Conservation (phyloP, 1,284 basidiomycete genomes). For the Termitomyces sp. region DNA sequence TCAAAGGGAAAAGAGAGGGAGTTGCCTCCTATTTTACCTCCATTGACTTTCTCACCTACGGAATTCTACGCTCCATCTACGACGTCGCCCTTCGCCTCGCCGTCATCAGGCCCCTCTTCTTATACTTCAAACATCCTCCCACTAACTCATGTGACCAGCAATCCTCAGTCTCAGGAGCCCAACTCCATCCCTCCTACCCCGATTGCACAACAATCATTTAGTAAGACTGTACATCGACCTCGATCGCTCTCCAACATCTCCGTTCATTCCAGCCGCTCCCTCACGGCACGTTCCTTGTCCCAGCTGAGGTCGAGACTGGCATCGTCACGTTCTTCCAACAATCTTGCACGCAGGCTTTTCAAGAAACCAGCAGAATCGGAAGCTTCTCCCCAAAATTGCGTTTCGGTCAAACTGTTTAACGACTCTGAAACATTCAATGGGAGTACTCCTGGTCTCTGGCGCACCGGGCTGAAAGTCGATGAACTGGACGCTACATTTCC, state of each 20-base stretch:
- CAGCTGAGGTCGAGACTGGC: conserved; percentile 45
- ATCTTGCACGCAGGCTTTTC: conserved; percentile 52
- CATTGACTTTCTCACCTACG: conserved; percentile 53
- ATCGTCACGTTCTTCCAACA: conserved; percentile 39
- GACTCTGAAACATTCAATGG: background rate
- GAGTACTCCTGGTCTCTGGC: conserved; percentile 7
- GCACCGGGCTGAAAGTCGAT: conserved; percentile 18
- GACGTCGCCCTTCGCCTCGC: conserved; percentile 28
- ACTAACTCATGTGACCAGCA: conserved; percentile 9
- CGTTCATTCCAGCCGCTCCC: conserved; percentile 37
- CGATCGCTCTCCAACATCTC: conserved; percentile 57
- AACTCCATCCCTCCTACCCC: background rate
- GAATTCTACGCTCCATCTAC: conserved; percentile 39
- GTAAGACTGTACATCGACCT: conserved; percentile 38
- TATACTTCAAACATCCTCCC: conserved; percentile 43
- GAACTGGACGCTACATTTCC: conserved; percentile 18
- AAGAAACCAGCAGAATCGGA: conserved; percentile 34
- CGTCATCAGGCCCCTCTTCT: conserved; percentile 53
- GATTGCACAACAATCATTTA: conserved; percentile 6
- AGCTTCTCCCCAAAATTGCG: background rate
- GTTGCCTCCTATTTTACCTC: conserved; percentile 55
- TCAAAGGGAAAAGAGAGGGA: conserved; percentile 61
- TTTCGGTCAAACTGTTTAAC: background rate
- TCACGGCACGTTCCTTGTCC: conserved; percentile 40
- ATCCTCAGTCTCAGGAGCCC: background rate